Evolutionary conservation across 371 early-diverging fungal species (phyloP).

Genomic region (Mortierella sp.): DNA sequence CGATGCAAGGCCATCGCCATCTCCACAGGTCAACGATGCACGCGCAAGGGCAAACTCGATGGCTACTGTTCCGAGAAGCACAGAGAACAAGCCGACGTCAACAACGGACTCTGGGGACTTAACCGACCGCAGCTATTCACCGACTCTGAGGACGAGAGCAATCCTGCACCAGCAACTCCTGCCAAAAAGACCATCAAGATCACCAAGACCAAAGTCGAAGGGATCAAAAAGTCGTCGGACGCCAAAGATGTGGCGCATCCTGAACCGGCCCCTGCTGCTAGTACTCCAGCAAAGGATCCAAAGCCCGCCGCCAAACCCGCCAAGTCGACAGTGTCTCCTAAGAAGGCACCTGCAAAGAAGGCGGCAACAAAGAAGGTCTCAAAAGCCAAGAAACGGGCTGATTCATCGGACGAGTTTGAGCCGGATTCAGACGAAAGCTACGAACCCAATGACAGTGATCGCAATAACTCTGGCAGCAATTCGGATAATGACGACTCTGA

Average conservation of each 20-base stretch:
- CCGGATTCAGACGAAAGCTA: slow-evolving; percentile 26
- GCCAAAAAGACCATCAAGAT: slow-evolving; percentile 12
- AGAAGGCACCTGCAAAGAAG: slow-evolving; percentile 16
- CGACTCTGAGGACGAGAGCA: slow-evolving; percentile 23
- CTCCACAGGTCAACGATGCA: slow-evolving; percentile 44
- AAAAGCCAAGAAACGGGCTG: slow-evolving; percentile 13
- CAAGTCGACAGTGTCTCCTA: neutral
- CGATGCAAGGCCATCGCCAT: slow-evolving; percentile 51
- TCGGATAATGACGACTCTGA: slow-evolving; percentile 16
- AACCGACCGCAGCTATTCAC: slow-evolving; percentile 11
- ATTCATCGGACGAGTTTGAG: slow-evolving; percentile 43
- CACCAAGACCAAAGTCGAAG: slow-evolving; percentile 14
- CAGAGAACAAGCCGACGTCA: slow-evolving; percentile 26
- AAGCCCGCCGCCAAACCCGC: slow-evolving; percentile 6
- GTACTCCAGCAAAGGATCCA: neutral
- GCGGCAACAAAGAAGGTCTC: slow-evolving; percentile 10
- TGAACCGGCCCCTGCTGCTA: slow-evolving; percentile 1
- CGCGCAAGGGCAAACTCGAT: slow-evolving; percentile 38
- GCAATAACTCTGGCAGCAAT: slow-evolving; percentile 6
- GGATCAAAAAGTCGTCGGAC: slow-evolving; percentile 15
- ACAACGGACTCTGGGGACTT: slow-evolving; percentile 7
- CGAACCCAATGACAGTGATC: slow-evolving; percentile 14
- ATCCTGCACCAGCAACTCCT: neutral
- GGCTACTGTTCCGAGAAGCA: slow-evolving; percentile 52
- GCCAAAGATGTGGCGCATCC: slow-evolving; percentile 6